Base-by-base conservation (phyloP, 208 protist species). In the Porcisia deanei region DNA sequence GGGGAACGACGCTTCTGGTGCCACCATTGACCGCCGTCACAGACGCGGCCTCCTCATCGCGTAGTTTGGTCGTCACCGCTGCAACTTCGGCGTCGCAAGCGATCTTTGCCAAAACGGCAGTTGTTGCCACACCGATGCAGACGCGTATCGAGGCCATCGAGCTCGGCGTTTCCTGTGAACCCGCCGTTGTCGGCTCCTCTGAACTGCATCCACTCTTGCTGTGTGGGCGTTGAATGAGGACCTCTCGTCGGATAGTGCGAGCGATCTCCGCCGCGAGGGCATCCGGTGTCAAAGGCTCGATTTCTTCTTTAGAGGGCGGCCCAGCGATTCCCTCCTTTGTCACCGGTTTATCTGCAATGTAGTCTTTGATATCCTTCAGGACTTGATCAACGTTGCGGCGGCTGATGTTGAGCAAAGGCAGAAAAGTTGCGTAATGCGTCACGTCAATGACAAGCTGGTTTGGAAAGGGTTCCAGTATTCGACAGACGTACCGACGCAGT, bases 101-200 rank as follows among this genome's bases (percentile, higher is more conserved):
- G 49, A 97, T 87, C 84, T 97, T 97, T 9, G 93, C 91, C n/a
- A 94, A 47, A 20, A 91, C 84, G 1, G 90, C 80, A 0, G 83
- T 91, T 3, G 75, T 79, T 0, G 87, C 92, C 0, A 96, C 79
- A 47, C 93, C 93, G 18, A 94, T 87, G 73, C 87, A 93, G 22
- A 95, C 83, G 8, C 83, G 77, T 12, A 81, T 30, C 4, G 60
- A 47, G 25, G 49, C 43, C 0, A 57, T 52, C 1, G 57, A 41
- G 66, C 25, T 57, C 14, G 12, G n/a, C 49, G 25, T 34, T 57
- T 53, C 45, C 8, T 37, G 47, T 53, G 47, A 25, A 22, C 16
- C 34, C 6, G 25, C 58, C 30, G 59, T 76, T 49, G 6, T 22
- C 18, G 12, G 16, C 66, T 18, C 22, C 59, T 52, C 18, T 12